Percentiles rank a stretch among this genome's conserved stretches.
These are phyloP conservation scores for Teunomyces gatunensis DNA, from an alignment of 805 yeast species.

Conservation along the genomic window DNA sequence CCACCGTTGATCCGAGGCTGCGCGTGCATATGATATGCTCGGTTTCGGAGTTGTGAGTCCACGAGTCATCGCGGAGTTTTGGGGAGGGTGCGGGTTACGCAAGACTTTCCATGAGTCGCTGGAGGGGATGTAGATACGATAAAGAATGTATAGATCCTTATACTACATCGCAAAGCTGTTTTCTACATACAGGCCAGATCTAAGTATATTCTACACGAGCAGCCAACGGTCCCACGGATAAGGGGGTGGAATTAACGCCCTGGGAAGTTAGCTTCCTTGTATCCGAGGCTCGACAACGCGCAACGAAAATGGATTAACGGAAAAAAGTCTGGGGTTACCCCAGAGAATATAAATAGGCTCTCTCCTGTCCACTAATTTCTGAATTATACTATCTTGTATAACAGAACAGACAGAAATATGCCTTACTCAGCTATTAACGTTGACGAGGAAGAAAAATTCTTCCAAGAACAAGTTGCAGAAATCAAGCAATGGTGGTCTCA, in stretches of 20 bases:
- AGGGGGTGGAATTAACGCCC: neutral
- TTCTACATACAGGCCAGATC: neutral
- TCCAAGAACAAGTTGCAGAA: conserved; percentile 66
- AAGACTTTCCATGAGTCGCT: too few species aligned
- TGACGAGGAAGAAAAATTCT: conserved; percentile 60
- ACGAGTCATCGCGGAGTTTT: neutral
- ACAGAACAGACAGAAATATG: conserved; percentile 26
- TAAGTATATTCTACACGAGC: neutral
- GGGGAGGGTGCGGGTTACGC: neutral
- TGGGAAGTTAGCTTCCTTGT: neutral
- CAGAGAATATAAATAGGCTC: conserved; percentile 2
- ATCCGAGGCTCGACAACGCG: conserved; percentile 5
- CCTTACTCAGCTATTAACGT: conserved; percentile 59
- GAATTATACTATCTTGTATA: neutral
- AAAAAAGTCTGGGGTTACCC: conserved; percentile 8
- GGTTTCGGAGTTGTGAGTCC: neutral
- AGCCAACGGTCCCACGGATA: neutral
- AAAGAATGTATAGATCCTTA: too few species aligned
- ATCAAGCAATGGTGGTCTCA: conserved; percentile 89
- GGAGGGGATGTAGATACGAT: too few species aligned
- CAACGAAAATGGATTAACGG: conserved; percentile 7
- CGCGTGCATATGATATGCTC: neutral
- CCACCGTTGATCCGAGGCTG: conserved; percentile 5
- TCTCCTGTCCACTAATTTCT: neutral
- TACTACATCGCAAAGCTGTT: neutral